These are phyloP conservation scores for Lichtheimia corymbifera DNA, from an alignment of 371 early-diverging fungal species.

Conservation along the genomic window DNA sequence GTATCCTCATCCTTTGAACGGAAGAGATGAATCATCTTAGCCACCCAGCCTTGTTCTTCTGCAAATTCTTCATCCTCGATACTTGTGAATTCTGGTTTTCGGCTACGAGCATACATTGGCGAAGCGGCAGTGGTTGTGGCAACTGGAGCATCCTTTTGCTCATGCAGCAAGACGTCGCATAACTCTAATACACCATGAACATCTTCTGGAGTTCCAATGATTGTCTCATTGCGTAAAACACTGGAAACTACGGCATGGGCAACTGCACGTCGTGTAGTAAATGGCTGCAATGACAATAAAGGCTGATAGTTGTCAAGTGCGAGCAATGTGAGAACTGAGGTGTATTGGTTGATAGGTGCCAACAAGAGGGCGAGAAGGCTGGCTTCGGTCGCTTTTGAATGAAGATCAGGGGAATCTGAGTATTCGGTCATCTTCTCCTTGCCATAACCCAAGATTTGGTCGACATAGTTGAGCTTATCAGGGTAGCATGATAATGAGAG, in stretches of 20 bases:
- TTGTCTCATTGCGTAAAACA: constrained; percentile 64
- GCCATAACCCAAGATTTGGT: constrained; percentile 86
- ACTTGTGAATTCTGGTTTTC: constrained; percentile 28
- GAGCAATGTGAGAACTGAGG: constrained; percentile 61
- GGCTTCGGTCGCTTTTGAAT: constrained; percentile 59
- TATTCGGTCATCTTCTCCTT: constrained; percentile 62
- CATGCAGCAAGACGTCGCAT: constrained; percentile 77
- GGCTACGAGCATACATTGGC: constrained; percentile 22
- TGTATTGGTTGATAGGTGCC: constrained; percentile 75
- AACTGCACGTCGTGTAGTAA: constrained; percentile 76
- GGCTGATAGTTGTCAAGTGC: constrained; percentile 73
- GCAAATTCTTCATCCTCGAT: constrained; percentile 72
- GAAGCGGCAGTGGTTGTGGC: constrained; percentile 20
- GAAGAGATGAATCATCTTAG: constrained; percentile 82
- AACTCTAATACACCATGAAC: constrained; percentile 84
- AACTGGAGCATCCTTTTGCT: constrained; percentile 68
- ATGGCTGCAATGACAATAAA: constrained; percentile 79
- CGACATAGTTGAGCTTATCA: constrained; percentile 80
- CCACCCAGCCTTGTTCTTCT: constrained; percentile 85
- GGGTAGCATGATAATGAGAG: constrained; percentile 94
- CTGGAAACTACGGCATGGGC: constrained; percentile 76
- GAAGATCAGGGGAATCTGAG: constrained; percentile 54
- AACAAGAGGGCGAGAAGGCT: constrained; percentile 68
- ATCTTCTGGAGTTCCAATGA: constrained; percentile 72
- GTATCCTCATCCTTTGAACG: constrained; percentile 67